Base-by-base conservation (phyloP, 2,329 filamentous ascomycete genomes). In the Pestalotiopsis sp. region DNA sequence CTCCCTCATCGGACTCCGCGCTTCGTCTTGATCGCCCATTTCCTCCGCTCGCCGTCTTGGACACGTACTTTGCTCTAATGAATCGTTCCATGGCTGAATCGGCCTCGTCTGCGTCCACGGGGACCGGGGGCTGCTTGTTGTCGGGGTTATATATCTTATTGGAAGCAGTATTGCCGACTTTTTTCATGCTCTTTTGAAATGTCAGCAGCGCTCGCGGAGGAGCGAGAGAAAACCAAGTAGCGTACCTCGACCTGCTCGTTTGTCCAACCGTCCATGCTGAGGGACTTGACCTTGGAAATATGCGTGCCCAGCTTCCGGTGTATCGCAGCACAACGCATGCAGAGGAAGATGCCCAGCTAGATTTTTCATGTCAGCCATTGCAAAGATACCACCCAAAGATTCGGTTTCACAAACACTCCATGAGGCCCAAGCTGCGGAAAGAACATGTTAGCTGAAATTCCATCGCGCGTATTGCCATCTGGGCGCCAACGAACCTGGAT, bases 211-310 rank as follows among this genome's bases (percentile, higher is more conserved):
- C 11, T 62, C 58, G 62, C 9, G 31, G 23, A 49, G 5, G n/a
- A 57, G 57, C 38, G 57, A 20, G 23, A 41, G 17, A 38, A 31
- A 14, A 11, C 3, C 17, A 64, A 13, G 39, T 49, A 13, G 39
- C 88, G 82, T 85, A 97, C 95, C 82, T 99, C 96, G 72, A 99
- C 95, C 83, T 99, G 96, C 70, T 98, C 96, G 76, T 92, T 91
- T 63, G 93, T 91, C 96, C 96, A 99, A 74, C 92, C 96, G 82
- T 99, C 96, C 95, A 99, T 98, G 80, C 93, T 98, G 83, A 99
- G 82, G 49, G 95, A 98, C 82, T 99, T 99, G 84, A 99, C 94
- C 81, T 99, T 99, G 73, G 95, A 98, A 71, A 99, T 94, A 81
- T 99, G 96, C 55, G 96, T 98, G 70, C 96, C 96, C 76, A 99